Conservation (phyloP, 257 asterid species). For the Ilex asprella region DNA sequence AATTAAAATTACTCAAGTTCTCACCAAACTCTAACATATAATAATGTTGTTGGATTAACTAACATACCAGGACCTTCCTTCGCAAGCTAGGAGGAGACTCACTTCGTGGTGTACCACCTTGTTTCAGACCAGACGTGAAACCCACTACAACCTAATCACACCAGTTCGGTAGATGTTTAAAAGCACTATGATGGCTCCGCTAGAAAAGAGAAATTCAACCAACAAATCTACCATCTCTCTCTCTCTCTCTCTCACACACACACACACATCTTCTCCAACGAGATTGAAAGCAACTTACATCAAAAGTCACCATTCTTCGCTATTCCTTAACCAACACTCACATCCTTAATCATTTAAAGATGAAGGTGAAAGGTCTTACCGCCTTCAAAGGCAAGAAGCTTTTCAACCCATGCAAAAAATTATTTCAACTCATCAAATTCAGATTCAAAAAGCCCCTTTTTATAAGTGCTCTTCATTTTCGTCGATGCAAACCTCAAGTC, state of each 20-base stretch:
- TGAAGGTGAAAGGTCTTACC: constrained; percentile 21
- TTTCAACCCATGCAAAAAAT: constrained; percentile 48
- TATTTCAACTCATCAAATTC: constrained; percentile 37
- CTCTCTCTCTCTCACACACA: no score
- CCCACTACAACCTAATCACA: constrained; percentile 20
- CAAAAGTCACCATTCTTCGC: constrained; percentile 1
- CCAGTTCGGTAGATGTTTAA: not conserved
- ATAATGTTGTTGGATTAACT: no score
- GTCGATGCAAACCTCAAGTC: constrained; percentile 12
- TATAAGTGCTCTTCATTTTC: constrained; percentile 25
- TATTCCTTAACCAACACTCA: constrained; percentile 27
- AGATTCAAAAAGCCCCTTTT: constrained; percentile 44
- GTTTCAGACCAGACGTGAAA: constrained; percentile 36
- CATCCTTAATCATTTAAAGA: constrained; percentile 12
- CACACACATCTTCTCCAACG: no score
- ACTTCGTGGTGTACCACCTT: constrained; percentile 32
- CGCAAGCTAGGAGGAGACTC: constrained; percentile 13
- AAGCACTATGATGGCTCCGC: not conserved
- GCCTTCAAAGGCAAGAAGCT: constrained; percentile 43
- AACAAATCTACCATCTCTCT: not conserved
- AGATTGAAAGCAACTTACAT: no score
- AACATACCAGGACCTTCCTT: constrained; percentile 1
- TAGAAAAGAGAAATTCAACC: not conserved
- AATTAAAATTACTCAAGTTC: no score
- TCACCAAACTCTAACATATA: no score